Base-by-base conservation (phyloP, 78 protist species). In the Pelomyxa schiedti region DNA sequence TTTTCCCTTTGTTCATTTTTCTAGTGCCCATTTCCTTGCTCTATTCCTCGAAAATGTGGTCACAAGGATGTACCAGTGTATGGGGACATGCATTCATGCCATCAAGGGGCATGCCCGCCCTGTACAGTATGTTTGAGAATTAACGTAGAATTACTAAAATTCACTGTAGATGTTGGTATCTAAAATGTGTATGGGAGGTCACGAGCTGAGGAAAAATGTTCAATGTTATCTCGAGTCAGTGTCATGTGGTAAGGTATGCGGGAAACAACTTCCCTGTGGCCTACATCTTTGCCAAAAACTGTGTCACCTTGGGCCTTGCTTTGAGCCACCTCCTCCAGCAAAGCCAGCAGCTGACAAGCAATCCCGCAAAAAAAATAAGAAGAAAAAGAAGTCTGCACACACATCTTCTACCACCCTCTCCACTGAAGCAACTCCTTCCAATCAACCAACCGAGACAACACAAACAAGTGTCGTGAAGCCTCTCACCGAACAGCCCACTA, bases 131-230 rank as follows among this genome's bases (percentile, higher is more conserved):
- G n/a, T n/a, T n/a, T n/a, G n/a, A n/a, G n/a, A n/a, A n/a, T n/a
- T n/a, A n/a, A n/a, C n/a, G n/a, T n/a, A n/a, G n/a, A n/a, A n/a
- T n/a, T n/a, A n/a, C n/a, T n/a, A n/a, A n/a, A n/a, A n/a, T n/a
- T n/a, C n/a, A n/a, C n/a, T n/a, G n/a, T 42, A 40, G 1, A 78
- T 41, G 38, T 39, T 78, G 38, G 73, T 77, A 2, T 70, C 53
- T 30, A 70, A 66, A 64, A 66, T 66, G 47, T 87, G 91, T 79
- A 63, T 69, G 4, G 87, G 91, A 32, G 91, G 86, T 30, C 91
- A 87, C 73, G 88, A 78, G n/a, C 4, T 67, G n/a, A 43, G 80
- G 39, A 63, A 66, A 36, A 76, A 67, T 52, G 74, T 87, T 1
- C 77, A 79, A 39, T 87, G 91, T 74, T 39, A 66, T 72, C 68